Conservation (phyloP, 2,329 filamentous ascomycete genomes). For the Macrophomina pseudophaseolina region DNA sequence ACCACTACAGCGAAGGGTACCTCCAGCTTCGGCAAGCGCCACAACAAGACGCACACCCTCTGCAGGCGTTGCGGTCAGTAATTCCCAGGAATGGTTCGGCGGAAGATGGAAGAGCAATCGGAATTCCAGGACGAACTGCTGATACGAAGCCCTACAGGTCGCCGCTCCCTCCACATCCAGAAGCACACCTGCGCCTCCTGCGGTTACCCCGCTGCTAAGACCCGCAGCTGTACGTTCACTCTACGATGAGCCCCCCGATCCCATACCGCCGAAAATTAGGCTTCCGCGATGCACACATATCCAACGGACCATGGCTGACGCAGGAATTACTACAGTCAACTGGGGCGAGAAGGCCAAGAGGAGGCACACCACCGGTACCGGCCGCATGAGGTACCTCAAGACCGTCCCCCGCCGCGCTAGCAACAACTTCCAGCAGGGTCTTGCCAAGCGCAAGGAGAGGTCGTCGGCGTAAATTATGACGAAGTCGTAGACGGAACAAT, state of each 20-base stretch:
- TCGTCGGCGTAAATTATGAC: constrained; percentile 27
- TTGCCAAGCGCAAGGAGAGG: constrained; percentile 69
- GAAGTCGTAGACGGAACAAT: constrained; percentile 18
- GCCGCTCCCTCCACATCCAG: constrained; percentile 98
- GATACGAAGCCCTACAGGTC: constrained; percentile 62
- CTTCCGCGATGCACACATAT: constrained; percentile 19
- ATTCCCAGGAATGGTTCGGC: constrained; percentile 29
- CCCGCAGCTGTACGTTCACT: constrained; percentile 90
- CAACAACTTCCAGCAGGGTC: constrained; percentile 95
- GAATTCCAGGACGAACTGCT: constrained; percentile 39
- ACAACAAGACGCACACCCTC: constrained; percentile 98
- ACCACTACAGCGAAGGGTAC: constrained; percentile 69
- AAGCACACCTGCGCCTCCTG: constrained; percentile 97
- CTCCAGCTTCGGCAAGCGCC: constrained; percentile 77
- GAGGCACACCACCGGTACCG: constrained; percentile 98
- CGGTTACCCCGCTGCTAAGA: constrained; percentile 97
- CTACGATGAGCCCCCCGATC: constrained; percentile 5
- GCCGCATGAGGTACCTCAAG: constrained; percentile 95
- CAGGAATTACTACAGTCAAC: constrained; percentile 72
- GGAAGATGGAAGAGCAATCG: constrained; percentile 7
- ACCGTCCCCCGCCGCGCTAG: constrained; percentile 89
- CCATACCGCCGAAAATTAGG: constrained; percentile 11
- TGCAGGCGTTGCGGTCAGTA: constrained; percentile 97
- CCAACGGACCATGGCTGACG: constrained; percentile 33
- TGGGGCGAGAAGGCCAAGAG: constrained; percentile 99